Evolutionary conservation across 2,329 filamentous ascomycete genomes (phyloP), one percentile per base, ranked within the genome.

Genomic region (Amphichorda felina): DNA sequence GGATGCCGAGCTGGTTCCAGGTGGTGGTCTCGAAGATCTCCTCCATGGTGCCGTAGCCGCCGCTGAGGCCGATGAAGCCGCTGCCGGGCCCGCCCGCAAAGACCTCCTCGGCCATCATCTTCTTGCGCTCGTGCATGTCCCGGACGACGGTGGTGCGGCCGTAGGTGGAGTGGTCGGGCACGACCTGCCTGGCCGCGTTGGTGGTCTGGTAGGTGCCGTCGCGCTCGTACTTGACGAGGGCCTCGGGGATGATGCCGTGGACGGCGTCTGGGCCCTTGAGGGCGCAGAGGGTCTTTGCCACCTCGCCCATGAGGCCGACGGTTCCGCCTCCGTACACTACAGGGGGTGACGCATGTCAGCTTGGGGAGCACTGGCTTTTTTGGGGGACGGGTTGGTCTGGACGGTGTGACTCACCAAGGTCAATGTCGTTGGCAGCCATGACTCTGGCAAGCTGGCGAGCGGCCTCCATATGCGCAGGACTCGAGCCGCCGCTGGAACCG

Each of bases 1-100:
- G 91, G 45, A 98, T 96, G 1, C 91, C 89, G 34, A 98, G 63
- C 63, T 96, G 91, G 58, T 95, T 96, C 88, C 91, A 98, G 9
- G 85, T 93, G 18, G 78, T 79, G 3, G 85, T 76, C 63, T 93
- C 85, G 59, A 94, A 87, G 53, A 98, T 70, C 68, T 98, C 91
- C 64, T 98, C 91, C 54, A 96, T 72, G 2, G 91, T 98, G 15
- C 91, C 91, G 57, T 89, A 98, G 1, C 91, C 91, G 30, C 89
- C 89, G 37, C 74, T 76, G 40, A 98, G 64, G 19, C 87, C 87
- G 28, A 98, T 76, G 61, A 98, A 98, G 10, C 89, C 89, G 38
- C 77, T 81, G 1, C 89, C 89, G 0, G 79, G 76, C 0, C 82
- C 88, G 18, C 86, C 86, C 15, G 75, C 71, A 17, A 93, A 72